These are phyloP conservation scores for Thermothelomyces thermophilus DNA, from an alignment of 2,329 filamentous ascomycete species.

Conservation along the genomic window DNA sequence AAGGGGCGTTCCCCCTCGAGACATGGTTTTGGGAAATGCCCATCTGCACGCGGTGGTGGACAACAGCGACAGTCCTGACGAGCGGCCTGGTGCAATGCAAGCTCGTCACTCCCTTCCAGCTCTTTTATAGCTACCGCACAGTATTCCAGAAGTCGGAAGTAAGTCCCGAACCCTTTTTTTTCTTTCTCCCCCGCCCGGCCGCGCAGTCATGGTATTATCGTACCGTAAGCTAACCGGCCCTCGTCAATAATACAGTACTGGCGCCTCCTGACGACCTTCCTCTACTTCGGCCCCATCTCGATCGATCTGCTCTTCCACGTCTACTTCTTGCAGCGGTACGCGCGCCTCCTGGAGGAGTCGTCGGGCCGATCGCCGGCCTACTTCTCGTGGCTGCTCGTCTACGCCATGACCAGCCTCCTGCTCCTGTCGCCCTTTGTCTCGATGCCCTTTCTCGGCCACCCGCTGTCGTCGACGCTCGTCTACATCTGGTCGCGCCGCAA, in stretches of 20 bases:
- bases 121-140: constrained; percentile 92
- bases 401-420: constrained; percentile 73
- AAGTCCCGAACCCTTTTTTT: constrained; percentile 31
- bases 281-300: constrained; percentile 93
- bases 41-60: constrained; percentile 94
- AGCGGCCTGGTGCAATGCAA: constrained; percentile 90
- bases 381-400: constrained; percentile 90
- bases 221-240: neutral
- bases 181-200: no score
- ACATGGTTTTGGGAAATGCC: constrained; percentile 99
- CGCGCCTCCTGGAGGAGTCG: constrained; percentile 87
- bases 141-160: constrained; percentile 93
- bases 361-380: constrained; percentile 86
- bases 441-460: constrained; percentile 90
- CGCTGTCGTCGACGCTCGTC: constrained; percentile 84
- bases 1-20: constrained; percentile 71
- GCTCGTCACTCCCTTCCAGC: constrained; percentile 84
- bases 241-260: constrained; percentile 62
- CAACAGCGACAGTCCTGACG: constrained; percentile 79
- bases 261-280: constrained; percentile 91
- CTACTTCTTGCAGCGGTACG: constrained; percentile 96
- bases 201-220: no score
- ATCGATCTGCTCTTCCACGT: constrained; percentile 95
- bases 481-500: constrained; percentile 98
- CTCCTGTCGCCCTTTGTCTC: constrained; percentile 78